phyloP scores from a whole-genome alignment of 768 basidiomycete species.

The Agaricus subrufescens region DNA sequence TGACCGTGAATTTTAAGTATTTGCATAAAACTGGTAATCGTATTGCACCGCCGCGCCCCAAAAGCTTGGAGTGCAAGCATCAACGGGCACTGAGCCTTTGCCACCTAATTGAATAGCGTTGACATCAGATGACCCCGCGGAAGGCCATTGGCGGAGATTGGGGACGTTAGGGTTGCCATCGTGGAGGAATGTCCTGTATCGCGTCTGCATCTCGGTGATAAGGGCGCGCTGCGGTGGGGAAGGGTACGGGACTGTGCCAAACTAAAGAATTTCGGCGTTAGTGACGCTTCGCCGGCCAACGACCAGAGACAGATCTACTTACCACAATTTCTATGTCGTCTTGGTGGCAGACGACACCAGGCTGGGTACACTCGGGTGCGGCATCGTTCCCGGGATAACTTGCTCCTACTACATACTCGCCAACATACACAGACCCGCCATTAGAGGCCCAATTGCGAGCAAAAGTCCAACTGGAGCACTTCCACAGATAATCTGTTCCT shows the following conservation, averaged over 20 bases:
- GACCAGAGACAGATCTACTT: conserved; percentile 22
- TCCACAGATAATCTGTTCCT: conserved; percentile 69
- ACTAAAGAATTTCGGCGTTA: conserved; percentile 20
- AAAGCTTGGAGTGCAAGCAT: conserved; percentile 60
- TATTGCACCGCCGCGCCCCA: conserved; percentile 63
- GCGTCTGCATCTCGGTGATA: conserved; percentile 59
- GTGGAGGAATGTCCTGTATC: conserved; percentile 62
- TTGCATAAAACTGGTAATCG: conserved; percentile 68
- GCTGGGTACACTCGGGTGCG: conserved; percentile 49
- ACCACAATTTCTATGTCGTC: conserved; percentile 81
- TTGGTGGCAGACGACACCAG: conserved; percentile 68
- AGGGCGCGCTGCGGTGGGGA: conserved; percentile 53
- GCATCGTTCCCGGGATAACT: conserved; percentile 66
- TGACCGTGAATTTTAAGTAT: conserved; percentile 4
- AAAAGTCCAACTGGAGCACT: conserved; percentile 68
- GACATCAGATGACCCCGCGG: conserved; percentile 46
- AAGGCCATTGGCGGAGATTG: conserved; percentile 47
- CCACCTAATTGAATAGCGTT: conserved; percentile 62
- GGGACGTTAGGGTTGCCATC: conserved; percentile 59
- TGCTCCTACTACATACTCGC: conserved; percentile 58
- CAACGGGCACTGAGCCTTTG: conserved; percentile 42
- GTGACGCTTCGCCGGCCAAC: not conserved
- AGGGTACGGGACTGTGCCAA: conserved; percentile 56
- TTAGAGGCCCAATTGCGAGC: conserved; percentile 59
- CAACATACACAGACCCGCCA: conserved; percentile 67